Evolutionary conservation across 306 rosid species (phyloP), one percentile per base, ranked within the genome.

Genomic region (Prinsepia uniflora): DNA sequence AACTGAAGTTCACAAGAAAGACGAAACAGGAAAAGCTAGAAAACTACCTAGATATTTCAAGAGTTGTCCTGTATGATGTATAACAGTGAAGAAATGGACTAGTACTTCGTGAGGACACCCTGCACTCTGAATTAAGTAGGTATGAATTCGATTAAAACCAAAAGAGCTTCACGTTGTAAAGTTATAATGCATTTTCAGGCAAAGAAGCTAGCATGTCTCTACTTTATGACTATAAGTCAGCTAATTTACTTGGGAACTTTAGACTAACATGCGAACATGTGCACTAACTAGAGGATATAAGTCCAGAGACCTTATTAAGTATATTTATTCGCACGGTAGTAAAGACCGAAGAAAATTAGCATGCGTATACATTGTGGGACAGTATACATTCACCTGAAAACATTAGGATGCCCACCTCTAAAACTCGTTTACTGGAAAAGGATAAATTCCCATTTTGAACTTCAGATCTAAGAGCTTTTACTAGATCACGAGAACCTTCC

Each of bases 401-500:
- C 4, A 53, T 56, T 54, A 72, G 56, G 71, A 82, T 56, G 68
- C 87, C 78, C 82, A 90, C 97, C 97, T 94, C 96, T 84, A 91
- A 82, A 62, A 94, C 96, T 76, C 80, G 83, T 86, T 84, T 91
- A 70, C 83, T 79, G 5, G 68, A 8, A 81, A 89, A 82, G 22
- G 88, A 81, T 65, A 89, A 73, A 79, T 73, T 60, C 2, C 81
- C 92, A 68, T 68, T 71, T 76, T 74, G 81, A 46, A 84, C 75
- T 69, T 89, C 90, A 1, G 85, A 85, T 59, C 65, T 54, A 42
- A 94, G 89, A 74, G 90, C 88, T 86, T 86, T 91, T 72, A 89
- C 84, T 24, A 91, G 85, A 83, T 94, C 97, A 72, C 86, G 80
- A 52, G 96, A 88, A 73, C 96, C 97, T 82, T 89, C 96, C 97